Base-by-base conservation (phyloP, 805 yeast genomes). In the Isabelozyma heimii region DNA sequence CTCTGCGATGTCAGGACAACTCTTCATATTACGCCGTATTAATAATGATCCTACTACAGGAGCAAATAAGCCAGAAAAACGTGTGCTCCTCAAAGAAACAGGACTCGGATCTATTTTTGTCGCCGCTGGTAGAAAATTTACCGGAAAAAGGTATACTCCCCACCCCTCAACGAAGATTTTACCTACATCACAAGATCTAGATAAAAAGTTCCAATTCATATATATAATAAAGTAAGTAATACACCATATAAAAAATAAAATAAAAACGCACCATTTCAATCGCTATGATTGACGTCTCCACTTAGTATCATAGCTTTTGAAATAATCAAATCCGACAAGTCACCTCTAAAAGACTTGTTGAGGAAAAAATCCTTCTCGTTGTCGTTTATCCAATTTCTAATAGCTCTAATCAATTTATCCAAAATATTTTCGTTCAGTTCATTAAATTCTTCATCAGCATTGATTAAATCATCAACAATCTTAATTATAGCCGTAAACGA, bases 401-500 rank as follows among this genome's bases (percentile, higher is more conserved):
- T 47, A 30, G 59, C 43, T 50, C 59, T 62, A 8, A 69, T 51
- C 13, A 67, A 46, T 7, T 54, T 52, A 49, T 70, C 76, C 44
- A 71, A 56, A 8, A 54, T 46, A 4, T 40, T 5, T 13, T 43
- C 28, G 12, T 51, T 26, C 2, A 5, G 14, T n/a, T 27, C 16
- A 24, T 42, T 13, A 3, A 20, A 4, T 16, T 57, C 63, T 49
- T 52, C 50, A 37, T 55, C 55, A 24, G 64, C 68, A 45, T 54
- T 53, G 28, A 57, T 47, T 47, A 63, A 45, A 17, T 48, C 52
- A 26, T 50, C 43, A 8, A 64, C 39, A 15, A 60, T 56, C 43
- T 57, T 65, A 12, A 67, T 54, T 40, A 72, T 52, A 13, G 67
- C 50, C 1, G 76, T 66, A 50, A 73, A 69, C 33, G 70, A 58